Evolutionary conservation across 202 grass and related monocot species (phyloP).

Genomic region (Zizania palustris): DNA sequence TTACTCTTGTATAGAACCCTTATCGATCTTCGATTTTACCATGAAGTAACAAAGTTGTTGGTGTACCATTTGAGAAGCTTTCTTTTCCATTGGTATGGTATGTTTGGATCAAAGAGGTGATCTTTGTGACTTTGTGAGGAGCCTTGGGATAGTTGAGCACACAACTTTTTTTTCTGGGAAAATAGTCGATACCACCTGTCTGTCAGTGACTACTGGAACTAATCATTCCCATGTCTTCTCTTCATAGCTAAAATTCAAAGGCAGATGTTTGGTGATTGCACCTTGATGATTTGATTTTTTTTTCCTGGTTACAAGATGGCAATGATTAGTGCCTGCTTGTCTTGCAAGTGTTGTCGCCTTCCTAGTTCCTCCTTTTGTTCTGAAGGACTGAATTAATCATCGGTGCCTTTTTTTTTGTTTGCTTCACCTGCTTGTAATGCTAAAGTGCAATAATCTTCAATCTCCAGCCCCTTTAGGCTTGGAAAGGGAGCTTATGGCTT

Average conservation of each 20-base stretch:
- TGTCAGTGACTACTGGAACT: background rate
- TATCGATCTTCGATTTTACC: constrained; percentile 25
- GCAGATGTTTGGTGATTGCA: constrained; percentile 18
- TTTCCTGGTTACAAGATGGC: constrained; percentile 29
- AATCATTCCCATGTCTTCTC: constrained; percentile 26
- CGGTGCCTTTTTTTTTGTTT: constrained; percentile 5
- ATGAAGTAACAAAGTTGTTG: constrained; percentile 27
- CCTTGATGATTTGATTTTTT: constrained; percentile 21
- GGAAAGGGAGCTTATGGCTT: background rate
- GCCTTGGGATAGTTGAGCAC: background rate
- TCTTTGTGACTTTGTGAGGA: background rate
- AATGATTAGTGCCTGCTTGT: constrained; percentile 50
- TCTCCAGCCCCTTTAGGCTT: background rate
- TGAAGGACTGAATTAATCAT: constrained; percentile 31
- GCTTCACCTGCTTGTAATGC: constrained; percentile 22
- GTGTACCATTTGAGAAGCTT: background rate
- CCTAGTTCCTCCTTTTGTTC: background rate
- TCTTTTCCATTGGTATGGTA: background rate
- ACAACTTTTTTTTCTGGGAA: background rate
- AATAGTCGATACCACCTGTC: background rate
- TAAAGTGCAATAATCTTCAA: background rate
- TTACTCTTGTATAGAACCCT: constrained; percentile 43
- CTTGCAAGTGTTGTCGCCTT: constrained; percentile 46
- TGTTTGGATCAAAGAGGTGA: background rate
- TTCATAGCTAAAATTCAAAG: constrained; percentile 34